A percentile compares a stretch with the other conserved stretches of the same genome.
Evolutionary conservation across 1,284 basidiomycete species (phyloP).

Genomic region (Schizopora paradoxa): DNA sequence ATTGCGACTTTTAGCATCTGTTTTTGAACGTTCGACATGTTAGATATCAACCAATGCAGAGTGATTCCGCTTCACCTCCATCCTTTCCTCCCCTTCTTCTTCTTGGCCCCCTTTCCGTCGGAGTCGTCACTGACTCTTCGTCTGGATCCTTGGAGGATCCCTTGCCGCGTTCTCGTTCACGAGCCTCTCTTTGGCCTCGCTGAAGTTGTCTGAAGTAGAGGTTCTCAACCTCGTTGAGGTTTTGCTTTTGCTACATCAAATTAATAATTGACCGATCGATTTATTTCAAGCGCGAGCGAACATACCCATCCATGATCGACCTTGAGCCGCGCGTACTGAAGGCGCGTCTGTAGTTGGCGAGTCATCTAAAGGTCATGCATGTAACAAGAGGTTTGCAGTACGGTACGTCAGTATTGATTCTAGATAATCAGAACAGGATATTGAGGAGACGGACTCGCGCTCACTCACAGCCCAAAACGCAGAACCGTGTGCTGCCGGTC

Average conservation of each 20-base stretch:
- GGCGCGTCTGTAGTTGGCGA: constrained; percentile 65
- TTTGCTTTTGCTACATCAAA: constrained; percentile 59
- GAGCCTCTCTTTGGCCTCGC: too few relatives aligned
- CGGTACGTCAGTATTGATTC: too few relatives aligned
- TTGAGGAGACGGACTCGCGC: too few relatives aligned
- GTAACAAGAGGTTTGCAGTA: too few relatives aligned
- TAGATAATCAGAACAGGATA: too few relatives aligned
- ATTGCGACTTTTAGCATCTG: too few relatives aligned
- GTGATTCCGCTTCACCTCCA: constrained; percentile 23
- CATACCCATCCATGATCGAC: constrained; percentile 78
- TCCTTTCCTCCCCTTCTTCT: too few relatives aligned
- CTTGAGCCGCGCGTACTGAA: constrained; percentile 73
- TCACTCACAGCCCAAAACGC: too few relatives aligned
- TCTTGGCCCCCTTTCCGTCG: not conserved
- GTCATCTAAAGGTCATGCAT: constrained; percentile 50
- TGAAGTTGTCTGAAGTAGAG: constrained; percentile 70
- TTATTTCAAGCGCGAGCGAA: constrained; percentile 14
- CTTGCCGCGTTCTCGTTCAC: not conserved
- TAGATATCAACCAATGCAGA: too few relatives aligned
- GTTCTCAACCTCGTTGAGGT: constrained; percentile 71
- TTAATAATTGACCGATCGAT: constrained; percentile 11
- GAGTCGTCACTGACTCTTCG: constrained; percentile 12
- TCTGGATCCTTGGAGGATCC: not conserved
- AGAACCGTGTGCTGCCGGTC: too few relatives aligned
- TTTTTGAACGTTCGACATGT: too few relatives aligned